A percentile compares a stretch with the other conserved stretches of the same genome.
Conservation (phyloP, 768 basidiomycete genomes). For the Calocybe gangraenosa region DNA sequence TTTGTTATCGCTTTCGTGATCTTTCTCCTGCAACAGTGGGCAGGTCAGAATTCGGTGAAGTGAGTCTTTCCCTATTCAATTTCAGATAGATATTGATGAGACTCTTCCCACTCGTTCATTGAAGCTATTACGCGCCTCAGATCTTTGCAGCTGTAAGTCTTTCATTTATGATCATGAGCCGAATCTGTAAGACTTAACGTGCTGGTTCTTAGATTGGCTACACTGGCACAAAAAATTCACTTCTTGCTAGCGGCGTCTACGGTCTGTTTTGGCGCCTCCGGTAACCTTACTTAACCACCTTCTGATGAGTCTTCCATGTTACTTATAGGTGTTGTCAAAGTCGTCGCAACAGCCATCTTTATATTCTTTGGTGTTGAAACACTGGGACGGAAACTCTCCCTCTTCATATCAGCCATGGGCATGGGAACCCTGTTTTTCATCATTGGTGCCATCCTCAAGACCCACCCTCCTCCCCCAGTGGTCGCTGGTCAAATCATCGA, state of each 20-base stretch:
- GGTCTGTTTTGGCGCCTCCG: conserved; percentile 17
- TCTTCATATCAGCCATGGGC: conserved; percentile 71
- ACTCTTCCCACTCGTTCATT: not conserved
- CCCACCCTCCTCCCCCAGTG: conserved; percentile 52
- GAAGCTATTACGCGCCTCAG: conserved; percentile 68
- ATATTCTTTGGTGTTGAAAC: conserved; percentile 66
- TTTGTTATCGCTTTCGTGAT: conserved; percentile 81
- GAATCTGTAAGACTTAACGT: not conserved
- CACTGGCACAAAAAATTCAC: conserved; percentile 48
- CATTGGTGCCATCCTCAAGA: conserved; percentile 82
- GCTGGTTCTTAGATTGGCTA: conserved; percentile 49
- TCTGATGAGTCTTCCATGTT: no score
- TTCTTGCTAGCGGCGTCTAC: conserved; percentile 74
- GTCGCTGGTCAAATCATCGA: conserved; percentile 14
- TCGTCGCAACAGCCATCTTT: conserved; percentile 63
- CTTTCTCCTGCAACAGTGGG: conserved; percentile 81
- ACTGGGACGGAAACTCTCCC: conserved; percentile 63
- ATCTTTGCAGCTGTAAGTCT: conserved; percentile 51
- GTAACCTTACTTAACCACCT: not conserved
- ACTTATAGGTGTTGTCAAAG: conserved; percentile 49
- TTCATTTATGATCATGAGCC: not conserved
- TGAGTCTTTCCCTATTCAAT: conserved; percentile 17
- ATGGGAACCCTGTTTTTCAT: conserved; percentile 84
- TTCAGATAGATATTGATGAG: not conserved
- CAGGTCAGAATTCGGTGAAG: conserved; percentile 78